Evolutionary conservation across 495 filamentous ascomycete genomes (phyloP).

Genomic region (Podospora anserina): DNA sequence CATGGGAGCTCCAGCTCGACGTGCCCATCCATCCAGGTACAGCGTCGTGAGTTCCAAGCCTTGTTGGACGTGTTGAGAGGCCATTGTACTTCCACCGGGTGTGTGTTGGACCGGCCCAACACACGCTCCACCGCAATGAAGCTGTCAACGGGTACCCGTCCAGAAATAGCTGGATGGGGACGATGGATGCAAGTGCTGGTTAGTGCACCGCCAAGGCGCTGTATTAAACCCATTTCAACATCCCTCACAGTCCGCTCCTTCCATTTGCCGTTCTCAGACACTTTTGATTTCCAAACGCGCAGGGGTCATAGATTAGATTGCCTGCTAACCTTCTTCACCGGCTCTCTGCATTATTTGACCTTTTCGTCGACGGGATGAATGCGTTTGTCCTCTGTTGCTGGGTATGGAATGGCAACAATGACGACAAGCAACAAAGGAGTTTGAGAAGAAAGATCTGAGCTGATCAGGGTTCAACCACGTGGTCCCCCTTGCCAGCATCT

Average conservation of each 20-base stretch:
- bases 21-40: background rate
- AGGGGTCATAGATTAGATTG: constrained; percentile 11
- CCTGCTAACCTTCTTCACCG: background rate
- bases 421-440: background rate
- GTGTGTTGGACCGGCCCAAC: background rate
- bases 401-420: background rate
- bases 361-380: background rate
- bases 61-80: background rate
- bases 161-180: background rate
- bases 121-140: background rate
- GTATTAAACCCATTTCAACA: constrained; percentile 5
- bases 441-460: background rate
- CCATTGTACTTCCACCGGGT: background rate
- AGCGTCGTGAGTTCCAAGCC: background rate
- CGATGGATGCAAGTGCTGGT: background rate
- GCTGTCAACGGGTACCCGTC: background rate
- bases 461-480: background rate
- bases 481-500: background rate
- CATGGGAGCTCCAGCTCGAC: background rate
- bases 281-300: constrained; percentile 11
- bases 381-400: background rate
- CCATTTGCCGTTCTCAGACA: constrained; percentile 11
- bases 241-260: constrained; percentile 5
- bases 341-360: constrained; percentile 6
- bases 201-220: constrained; percentile 7